Evolutionary conservation across 805 yeast genomes (phyloP), one percentile per base, ranked within the genome.

Genomic region (Suhomyces faveliae): DNA sequence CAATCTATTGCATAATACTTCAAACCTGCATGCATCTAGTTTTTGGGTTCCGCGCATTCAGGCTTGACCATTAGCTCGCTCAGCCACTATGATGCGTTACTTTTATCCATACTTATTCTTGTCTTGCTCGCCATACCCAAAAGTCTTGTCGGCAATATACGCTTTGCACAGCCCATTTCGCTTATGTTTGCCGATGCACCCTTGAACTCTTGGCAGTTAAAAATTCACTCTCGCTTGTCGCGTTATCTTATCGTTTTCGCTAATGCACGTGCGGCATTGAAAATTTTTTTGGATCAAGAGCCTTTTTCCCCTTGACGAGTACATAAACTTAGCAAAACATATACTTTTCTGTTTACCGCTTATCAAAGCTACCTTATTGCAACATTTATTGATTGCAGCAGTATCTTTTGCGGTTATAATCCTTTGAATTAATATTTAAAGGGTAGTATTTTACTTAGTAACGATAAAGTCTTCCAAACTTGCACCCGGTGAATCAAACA

Each of bases 401-500:
- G 45, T 23, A 33, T 24, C 40, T 43, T 43, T 41, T 17, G 20
- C 24, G 6, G 13, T 21, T 15, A 35, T 21, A 27, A 20, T 6
- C 22, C 38, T 17, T 21, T 27, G 17, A 15, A 21, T 27, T 19
- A 11, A 17, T 20, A 29, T 19, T 8, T 23, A 4, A 22, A 23
- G 23, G 19, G 27, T 23, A 12, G n/a, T 7, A 2, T 15, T 39
- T 21, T n/a, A 9, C 13, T 39, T 12, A 33, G n/a, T 11, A n/a
- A 23, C 15, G 10, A 48, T 51, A 42, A 51, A 45, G 51, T 42
- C 46, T 38, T 42, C 40, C 15, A 25, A 33, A 21, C 35, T 15
- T 17, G 19, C 19, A 22, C 20, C 37, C 7, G 40, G 43, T 13
- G 13, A 21, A 23, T 15, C 45, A 10, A 39, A 47, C 35, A 37